These are phyloP conservation scores for Kingdonia uniflora DNA, from an alignment of 164 flowering plant genomes.

Conservation along the genomic window DNA sequence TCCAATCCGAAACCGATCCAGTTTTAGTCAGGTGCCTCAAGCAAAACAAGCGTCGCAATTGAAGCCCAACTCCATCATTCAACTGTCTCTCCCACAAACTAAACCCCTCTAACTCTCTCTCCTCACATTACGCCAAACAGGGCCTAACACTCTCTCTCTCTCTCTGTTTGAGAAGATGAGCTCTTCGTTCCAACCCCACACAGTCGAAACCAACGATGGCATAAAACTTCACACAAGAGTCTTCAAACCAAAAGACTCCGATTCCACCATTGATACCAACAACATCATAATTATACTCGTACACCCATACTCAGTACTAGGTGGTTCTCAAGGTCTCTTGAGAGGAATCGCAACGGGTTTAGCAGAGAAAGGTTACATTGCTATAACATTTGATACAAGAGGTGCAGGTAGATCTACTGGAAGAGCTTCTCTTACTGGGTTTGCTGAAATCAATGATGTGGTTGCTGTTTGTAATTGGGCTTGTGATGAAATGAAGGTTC, in stretches of 20 bases:
- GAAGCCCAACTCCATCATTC: no score
- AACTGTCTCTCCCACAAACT: no score
- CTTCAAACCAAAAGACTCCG: constrained; percentile 33
- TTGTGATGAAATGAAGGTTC: constrained; percentile 22
- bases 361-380: constrained; percentile 43
- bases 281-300: constrained; percentile 47
- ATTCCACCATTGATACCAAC: constrained; percentile 15
- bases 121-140: no score
- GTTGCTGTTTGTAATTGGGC: constrained; percentile 66
- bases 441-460: constrained; percentile 68
- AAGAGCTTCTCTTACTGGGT: constrained; percentile 66
- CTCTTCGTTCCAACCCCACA: constrained; percentile 30
- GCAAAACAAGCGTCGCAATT: no score
- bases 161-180: neutral
- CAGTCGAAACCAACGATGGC: constrained; percentile 51
- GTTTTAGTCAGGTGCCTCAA: no score
- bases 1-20: no score
- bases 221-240: constrained; percentile 48
- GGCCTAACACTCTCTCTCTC: no score
- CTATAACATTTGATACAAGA: constrained; percentile 79
- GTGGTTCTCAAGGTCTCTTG: constrained; percentile 78
- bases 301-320: constrained; percentile 71
- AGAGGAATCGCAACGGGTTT: constrained; percentile 72
- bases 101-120: no score
- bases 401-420: constrained; percentile 86